Conservation (phyloP, 2,329 filamentous ascomycete species). For the Pestalotiopsis sp. region DNA sequence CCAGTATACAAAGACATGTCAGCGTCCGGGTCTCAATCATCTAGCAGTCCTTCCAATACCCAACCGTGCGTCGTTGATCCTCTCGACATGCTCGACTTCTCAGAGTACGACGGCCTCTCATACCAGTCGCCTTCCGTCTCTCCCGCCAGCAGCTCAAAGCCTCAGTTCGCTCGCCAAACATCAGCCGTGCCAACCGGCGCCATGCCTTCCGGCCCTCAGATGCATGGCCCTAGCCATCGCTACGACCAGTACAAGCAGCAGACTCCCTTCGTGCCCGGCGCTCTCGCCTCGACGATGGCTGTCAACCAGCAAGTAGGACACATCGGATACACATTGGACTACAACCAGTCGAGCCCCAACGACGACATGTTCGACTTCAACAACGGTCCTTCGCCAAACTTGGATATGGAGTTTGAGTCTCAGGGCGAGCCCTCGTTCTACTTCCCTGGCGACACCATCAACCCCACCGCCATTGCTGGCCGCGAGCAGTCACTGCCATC, state of each 20-base stretch:
- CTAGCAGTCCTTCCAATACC: conserved; percentile 19
- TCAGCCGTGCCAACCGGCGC: conserved; percentile 56
- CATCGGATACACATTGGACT: conserved; percentile 58
- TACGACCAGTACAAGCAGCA: conserved; percentile 96
- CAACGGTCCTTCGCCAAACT: conserved; percentile 65
- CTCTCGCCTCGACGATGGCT: conserved; percentile 77
- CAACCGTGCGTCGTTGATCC: conserved; percentile 43
- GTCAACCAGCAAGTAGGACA: conserved; percentile 66
- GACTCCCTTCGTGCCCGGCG: conserved; percentile 87
- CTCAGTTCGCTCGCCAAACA: conserved; percentile 53
- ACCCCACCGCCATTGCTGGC: conserved; percentile 71
- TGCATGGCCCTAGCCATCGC: conserved; percentile 86
- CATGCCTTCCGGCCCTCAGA: conserved; percentile 57
- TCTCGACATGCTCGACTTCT: conserved; percentile 63
- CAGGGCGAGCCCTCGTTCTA: conserved; percentile 64
- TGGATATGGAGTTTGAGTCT: conserved; percentile 72
- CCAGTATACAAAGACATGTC: conserved; percentile 11
- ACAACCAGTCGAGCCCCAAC: conserved; percentile 59
- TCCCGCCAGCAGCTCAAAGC: conserved; percentile 55
- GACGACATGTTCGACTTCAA: conserved; percentile 76
- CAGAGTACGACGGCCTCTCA: conserved; percentile 63
- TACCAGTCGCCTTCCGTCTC: conserved; percentile 66
- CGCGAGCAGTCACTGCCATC: conserved; percentile 56
- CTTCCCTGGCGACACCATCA: conserved; percentile 62
- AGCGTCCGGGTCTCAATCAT: conserved; percentile 12